A percentile compares a stretch with the other conserved stretches of the same genome.
phyloP scores from a whole-genome alignment of 495 filamentous ascomycete species.

The Tuber aestivum region DNA sequence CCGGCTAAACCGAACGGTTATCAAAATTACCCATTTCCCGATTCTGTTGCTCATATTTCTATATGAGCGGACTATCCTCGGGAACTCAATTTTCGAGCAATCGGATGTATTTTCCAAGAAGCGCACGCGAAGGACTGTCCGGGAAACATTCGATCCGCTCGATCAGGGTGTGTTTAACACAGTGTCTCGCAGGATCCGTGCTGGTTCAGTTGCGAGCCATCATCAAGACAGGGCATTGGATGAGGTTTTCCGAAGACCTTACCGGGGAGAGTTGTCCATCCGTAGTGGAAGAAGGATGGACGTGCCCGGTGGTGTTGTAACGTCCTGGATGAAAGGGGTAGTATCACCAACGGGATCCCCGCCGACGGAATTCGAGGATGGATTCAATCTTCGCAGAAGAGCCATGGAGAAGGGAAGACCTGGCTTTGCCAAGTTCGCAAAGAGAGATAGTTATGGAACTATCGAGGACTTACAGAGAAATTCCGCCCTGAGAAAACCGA shows the following conservation, averaged over 20 bases:
- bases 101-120: conserved; percentile 58
- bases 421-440: background rate
- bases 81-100: conserved; percentile 62
- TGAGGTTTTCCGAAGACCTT: conserved; percentile 73
- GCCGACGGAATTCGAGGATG: conserved; percentile 31
- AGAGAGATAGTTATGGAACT: conserved; percentile 20
- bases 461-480: conserved; percentile 26
- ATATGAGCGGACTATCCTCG: conserved; percentile 75
- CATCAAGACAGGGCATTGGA: conserved; percentile 88
- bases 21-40: conserved; percentile 84
- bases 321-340: conserved; percentile 62
- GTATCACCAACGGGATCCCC: conserved; percentile 40
- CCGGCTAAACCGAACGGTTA: conserved; percentile 72
- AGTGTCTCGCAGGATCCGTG: conserved; percentile 38
- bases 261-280: conserved; percentile 42
- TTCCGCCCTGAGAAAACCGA: conserved; percentile 32
- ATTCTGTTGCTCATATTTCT: conserved; percentile 75
- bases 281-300: conserved; percentile 46
- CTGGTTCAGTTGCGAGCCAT: conserved; percentile 39
- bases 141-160: background rate
- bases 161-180: background rate
- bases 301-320: conserved; percentile 54
- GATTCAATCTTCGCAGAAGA: conserved; percentile 19
- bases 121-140: background rate
- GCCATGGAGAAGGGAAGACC: conserved; percentile 19